Base-by-base conservation (phyloP, 176 grass and related monocot genomes). In the Rhynchospora breviuscula region DNA sequence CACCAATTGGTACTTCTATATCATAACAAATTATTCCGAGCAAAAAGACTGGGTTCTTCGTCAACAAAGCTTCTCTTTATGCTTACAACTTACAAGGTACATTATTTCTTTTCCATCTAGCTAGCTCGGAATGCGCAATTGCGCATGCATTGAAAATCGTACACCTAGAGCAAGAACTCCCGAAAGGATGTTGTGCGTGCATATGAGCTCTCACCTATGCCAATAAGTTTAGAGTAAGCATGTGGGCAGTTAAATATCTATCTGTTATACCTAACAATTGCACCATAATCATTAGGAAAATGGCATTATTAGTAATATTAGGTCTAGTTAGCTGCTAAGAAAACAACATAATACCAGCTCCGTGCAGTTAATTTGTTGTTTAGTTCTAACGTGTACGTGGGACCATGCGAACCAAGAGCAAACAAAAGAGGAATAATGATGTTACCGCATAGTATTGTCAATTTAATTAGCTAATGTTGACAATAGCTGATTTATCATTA, bases 271-370 rank as follows among this genome's bases (percentile, higher is more conserved):
- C 79, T 64, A 82, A 82, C 79, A 82, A 14, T 51, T 26, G 47
- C 26, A 78, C 25, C 73, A 57, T 56, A 78, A 78, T 33, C 51
- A 78, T 78, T 54, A 57, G 51, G 51, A 54, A 57, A 22, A 67
- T 82, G 79, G 21, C 79, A 64, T 82, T 82, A 82, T 75, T 75
- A 75, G 47, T 15, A 75, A 75, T 2, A 82, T 82, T 82, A 82
- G 79, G 58, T 82, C 60, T 67, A 66, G 62, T 82, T 82, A 64
- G 21, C 79, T 82, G 43, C 59, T 48, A 66, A 82, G 79, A 82
- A 64, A 82, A 82, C 79, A 82, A 82, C 79, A 82, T 82, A 64
- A 82, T 52, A 82, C 79, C 79, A 82, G 62, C 79, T 64, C 29
- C n/a, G 12, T 51, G 71, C 71, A 53, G 22, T 22, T 75, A 75